A percentile compares a stretch with the other conserved stretches of the same genome.
phyloP scores from a whole-genome alignment of 2,329 filamentous ascomycete species.

The Endoconidiophora polonica region DNA sequence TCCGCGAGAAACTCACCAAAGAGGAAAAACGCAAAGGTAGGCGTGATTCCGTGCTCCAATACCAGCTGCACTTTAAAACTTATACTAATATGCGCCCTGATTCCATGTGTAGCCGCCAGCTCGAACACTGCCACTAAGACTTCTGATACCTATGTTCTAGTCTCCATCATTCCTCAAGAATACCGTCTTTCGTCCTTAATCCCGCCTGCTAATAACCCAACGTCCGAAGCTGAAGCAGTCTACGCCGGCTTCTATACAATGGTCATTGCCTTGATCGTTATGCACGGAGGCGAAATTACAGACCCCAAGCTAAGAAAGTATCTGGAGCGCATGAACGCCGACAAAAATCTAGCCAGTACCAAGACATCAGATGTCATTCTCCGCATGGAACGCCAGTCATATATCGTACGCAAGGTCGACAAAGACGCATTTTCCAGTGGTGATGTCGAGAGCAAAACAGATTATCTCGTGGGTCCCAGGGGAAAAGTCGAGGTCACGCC shows the following conservation, averaged over 20 bases:
- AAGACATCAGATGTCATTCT: slow-evolving; percentile 61
- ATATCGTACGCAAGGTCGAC: slow-evolving; percentile 61
- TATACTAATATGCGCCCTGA: background rate
- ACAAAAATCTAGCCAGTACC: slow-evolving; percentile 55
- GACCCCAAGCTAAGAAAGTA: slow-evolving; percentile 67
- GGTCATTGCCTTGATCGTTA: slow-evolving; percentile 57
- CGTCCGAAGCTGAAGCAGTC: slow-evolving; percentile 50
- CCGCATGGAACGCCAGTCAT: slow-evolving; percentile 65
- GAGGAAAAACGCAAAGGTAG: slow-evolving; percentile 59
- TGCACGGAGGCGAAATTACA: slow-evolving; percentile 56
- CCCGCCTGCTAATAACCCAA: slow-evolving; percentile 48
- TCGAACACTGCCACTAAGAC: slow-evolving; percentile 35
- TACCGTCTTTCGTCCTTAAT: slow-evolving; percentile 55
- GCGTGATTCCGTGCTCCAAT: slow-evolving; percentile 12
- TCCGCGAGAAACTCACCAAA: slow-evolving; percentile 64
- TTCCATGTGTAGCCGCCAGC: slow-evolving; percentile 22
- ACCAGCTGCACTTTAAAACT: background rate
- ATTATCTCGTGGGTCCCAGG: slow-evolving; percentile 71
- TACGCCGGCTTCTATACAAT: slow-evolving; percentile 72
- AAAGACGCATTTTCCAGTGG: slow-evolving; percentile 25
- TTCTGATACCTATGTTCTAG: slow-evolving; percentile 61
- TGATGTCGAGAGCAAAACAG: slow-evolving; percentile 51
- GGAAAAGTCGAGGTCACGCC: slow-evolving; percentile 72
- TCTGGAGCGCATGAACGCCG: slow-evolving; percentile 57
- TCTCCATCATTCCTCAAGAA: slow-evolving; percentile 49